Percentiles rank a stretch among this genome's conserved stretches.
Conservation (phyloP, 805 yeast genomes). For the Candida gorgasii region DNA sequence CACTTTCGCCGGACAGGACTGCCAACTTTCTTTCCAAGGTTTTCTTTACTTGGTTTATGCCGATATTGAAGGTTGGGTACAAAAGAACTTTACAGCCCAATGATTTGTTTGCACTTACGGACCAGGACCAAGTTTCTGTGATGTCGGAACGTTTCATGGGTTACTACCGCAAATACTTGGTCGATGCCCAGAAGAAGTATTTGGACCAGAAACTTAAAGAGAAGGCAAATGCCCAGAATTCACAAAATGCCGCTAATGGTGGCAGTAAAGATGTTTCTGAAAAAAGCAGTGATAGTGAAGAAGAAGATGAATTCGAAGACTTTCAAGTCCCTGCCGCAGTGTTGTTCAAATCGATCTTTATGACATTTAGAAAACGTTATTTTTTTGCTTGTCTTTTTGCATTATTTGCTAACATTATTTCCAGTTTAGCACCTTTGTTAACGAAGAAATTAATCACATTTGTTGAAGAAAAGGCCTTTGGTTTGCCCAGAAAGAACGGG, state of each 20-base stretch:
- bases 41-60: conserved; percentile 69
- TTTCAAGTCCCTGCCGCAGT: conserved; percentile 27
- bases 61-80: conserved; percentile 66
- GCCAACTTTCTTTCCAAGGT: conserved; percentile 42
- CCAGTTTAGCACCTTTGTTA: conserved; percentile 36
- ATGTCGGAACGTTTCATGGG: conserved; percentile 29
- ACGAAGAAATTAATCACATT: conserved; percentile 36
- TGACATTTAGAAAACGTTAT: conserved; percentile 14
- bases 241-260: conserved; percentile 16
- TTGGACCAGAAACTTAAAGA: conserved; percentile 26
- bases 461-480: conserved; percentile 31
- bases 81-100: conserved; percentile 67
- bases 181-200: conserved; percentile 23
- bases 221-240: conserved; percentile 14
- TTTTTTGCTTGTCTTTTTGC: conserved; percentile 28
- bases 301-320: conserved; percentile 30
- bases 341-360: conserved; percentile 8
- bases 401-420: conserved; percentile 26
- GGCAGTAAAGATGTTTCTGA: conserved; percentile 17
- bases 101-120: conserved; percentile 51
- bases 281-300: conserved; percentile 6
- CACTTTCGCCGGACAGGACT: conserved; percentile 41
- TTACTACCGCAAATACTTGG: conserved; percentile 22
- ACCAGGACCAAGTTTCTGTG: conserved; percentile 33
- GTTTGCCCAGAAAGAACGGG: conserved; percentile 26